Conservation (phyloP, 176 grass and related monocot genomes). For the Alloteropsis semialata region DNA sequence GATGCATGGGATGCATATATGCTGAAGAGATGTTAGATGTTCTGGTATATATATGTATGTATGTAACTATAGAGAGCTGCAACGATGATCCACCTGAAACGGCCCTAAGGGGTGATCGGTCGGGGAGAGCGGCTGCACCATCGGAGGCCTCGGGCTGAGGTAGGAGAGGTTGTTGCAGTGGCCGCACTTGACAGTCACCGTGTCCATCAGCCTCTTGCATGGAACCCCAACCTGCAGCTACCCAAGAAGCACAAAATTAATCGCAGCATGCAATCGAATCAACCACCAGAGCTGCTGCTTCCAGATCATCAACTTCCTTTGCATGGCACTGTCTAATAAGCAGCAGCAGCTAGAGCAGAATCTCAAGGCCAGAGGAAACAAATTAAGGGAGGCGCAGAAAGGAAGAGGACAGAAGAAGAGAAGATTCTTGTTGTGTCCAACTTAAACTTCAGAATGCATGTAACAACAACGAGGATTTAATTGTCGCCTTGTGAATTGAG, state of each 20-base stretch:
- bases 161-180: slow-evolving; percentile 92
- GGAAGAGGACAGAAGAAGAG: slow-evolving; percentile 1
- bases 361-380: neutral
- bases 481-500: neutral
- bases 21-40: neutral
- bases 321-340: slow-evolving; percentile 14
- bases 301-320: neutral
- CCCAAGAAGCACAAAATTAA: slow-evolving; percentile 43
- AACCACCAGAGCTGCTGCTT: neutral
- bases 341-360: neutral
- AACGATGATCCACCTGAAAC: slow-evolving; percentile 40
- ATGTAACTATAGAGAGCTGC: neutral
- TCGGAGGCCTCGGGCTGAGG: slow-evolving; percentile 58
- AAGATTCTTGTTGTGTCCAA: slow-evolving; percentile 17
- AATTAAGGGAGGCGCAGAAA: neutral
- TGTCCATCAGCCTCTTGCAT: slow-evolving; percentile 90
- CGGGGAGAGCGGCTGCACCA: slow-evolving; percentile 64
- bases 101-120: slow-evolving; percentile 54
- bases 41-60: too few species aligned
- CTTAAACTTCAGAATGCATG: slow-evolving; percentile 25
- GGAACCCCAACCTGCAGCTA: slow-evolving; percentile 91
- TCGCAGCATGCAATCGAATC: slow-evolving; percentile 32
- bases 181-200: slow-evolving; percentile 85
- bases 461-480: slow-evolving; percentile 30
- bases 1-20: neutral